Conservation (phyloP, 805 yeast genomes). For the Lachancea kluyveri region DNA sequence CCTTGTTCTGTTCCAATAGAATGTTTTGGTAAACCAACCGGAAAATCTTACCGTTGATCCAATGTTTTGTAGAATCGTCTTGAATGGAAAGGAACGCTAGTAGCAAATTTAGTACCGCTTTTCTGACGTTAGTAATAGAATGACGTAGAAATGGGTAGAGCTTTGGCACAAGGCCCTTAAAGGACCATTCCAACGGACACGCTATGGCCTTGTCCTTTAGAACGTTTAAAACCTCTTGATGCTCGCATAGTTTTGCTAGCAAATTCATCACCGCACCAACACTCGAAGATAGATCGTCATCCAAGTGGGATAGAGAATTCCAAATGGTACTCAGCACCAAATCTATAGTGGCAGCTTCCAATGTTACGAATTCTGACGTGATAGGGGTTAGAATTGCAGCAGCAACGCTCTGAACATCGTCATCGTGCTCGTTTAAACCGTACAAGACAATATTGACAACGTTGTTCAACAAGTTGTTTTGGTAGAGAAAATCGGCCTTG, state of each 20-base stretch:
- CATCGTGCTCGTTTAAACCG: constrained; percentile 75
- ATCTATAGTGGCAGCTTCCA: constrained; percentile 44
- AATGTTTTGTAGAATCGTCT: constrained; percentile 47
- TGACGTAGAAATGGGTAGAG: constrained; percentile 90
- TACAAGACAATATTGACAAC: constrained; percentile 82
- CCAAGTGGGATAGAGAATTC: constrained; percentile 76
- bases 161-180: constrained; percentile 77
- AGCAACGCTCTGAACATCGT: constrained; percentile 95
- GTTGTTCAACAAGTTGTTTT: constrained; percentile 50
- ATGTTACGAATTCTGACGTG: constrained; percentile 74
- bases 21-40: constrained; percentile 82
- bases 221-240: constrained; percentile 64
- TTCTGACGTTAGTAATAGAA: constrained; percentile 85
- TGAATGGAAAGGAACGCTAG: constrained; percentile 62
- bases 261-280: constrained; percentile 96
- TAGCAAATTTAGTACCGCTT: constrained; percentile 77
- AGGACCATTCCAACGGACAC: constrained; percentile 47
- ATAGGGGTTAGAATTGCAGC: constrained; percentile 91
- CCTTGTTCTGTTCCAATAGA: constrained; percentile 79
- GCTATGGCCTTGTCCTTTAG: constrained; percentile 56
- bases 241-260: constrained; percentile 79
- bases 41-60: constrained; percentile 73
- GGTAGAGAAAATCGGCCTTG: constrained; percentile 67
- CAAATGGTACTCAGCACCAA: constrained; percentile 67
- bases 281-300: constrained; percentile 91